These are phyloP conservation scores for Cadophora malorum DNA, from an alignment of 2,329 filamentous ascomycete genomes.

Conservation along the genomic window DNA sequence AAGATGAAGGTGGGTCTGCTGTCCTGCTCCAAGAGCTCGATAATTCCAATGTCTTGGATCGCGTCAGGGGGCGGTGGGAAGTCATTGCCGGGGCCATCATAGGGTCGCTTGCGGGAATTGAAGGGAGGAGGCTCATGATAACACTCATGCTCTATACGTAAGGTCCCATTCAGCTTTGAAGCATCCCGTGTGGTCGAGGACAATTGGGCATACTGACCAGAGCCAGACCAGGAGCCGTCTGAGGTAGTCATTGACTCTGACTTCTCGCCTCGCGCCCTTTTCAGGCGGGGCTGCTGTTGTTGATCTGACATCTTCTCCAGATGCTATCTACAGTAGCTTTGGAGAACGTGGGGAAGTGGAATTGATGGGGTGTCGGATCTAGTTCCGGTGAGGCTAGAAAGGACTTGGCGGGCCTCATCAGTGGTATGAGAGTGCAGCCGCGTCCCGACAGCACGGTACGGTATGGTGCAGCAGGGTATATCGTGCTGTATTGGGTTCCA, in stretches of 20 bases:
- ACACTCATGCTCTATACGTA: not conserved
- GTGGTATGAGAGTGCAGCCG: not conserved
- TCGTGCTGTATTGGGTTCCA: too few species aligned
- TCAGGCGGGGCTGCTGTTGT: slow-evolving; percentile 4
- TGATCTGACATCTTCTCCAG: not conserved
- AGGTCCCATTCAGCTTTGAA: not conserved
- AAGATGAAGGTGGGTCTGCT: slow-evolving; percentile 38
- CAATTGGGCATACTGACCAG: not conserved
- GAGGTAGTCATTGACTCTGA: not conserved
- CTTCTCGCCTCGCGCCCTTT: slow-evolving; percentile 4
- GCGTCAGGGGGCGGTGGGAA: slow-evolving; percentile 14
- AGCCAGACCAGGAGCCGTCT: slow-evolving; percentile 6
- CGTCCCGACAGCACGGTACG: too few species aligned
- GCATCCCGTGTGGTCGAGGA: not conserved
- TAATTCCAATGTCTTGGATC: slow-evolving; percentile 32
- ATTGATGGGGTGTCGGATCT: not conserved
- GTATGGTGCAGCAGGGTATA: too few species aligned
- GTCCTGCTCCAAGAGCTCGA: slow-evolving; percentile 37
- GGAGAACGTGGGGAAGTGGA: not conserved
- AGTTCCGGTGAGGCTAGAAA: not conserved
- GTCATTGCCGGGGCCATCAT: slow-evolving; percentile 8
- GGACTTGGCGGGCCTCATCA: not conserved
- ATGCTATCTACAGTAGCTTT: not conserved
- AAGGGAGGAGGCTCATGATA: not conserved
- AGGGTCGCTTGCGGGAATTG: not conserved